A percentile compares a stretch with the other conserved stretches of the same genome.
These are phyloP conservation scores for Fusarium heterosporum DNA, from an alignment of 2,329 filamentous ascomycete species.

Conservation along the genomic window DNA sequence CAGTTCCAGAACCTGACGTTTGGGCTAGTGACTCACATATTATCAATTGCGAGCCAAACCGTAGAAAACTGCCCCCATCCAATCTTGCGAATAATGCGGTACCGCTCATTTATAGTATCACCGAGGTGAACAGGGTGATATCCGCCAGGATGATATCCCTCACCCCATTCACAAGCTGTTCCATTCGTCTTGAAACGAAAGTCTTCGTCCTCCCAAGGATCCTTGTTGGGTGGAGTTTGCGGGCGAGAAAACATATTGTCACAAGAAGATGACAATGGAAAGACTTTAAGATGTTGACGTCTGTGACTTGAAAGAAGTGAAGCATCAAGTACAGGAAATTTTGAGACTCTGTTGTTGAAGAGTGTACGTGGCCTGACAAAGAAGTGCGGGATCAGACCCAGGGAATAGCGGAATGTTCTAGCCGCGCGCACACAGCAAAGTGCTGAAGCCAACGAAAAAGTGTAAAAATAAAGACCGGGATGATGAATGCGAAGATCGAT, in stretches of 20 bases:
- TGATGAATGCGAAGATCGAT: too few species aligned
- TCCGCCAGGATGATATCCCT: background rate
- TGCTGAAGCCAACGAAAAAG: too few species aligned
- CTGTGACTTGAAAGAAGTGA: too few species aligned
- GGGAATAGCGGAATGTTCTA: too few species aligned
- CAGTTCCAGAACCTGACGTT: rapidly evolving
- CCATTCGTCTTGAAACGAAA: background rate
- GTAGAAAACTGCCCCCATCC: background rate
- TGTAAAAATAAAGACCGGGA: too few species aligned
- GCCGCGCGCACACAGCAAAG: too few species aligned
- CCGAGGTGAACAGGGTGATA: background rate
- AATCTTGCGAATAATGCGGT: background rate
- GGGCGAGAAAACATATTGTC: background rate
- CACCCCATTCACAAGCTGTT: background rate
- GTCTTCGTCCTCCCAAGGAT: background rate
- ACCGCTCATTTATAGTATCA: background rate
- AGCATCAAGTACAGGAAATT: too few species aligned
- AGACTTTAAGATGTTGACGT: too few species aligned
- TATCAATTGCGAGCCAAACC: background rate
- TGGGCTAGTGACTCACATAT: background rate
- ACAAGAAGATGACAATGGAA: too few species aligned
- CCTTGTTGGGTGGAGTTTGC: background rate
- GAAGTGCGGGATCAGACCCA: too few species aligned
- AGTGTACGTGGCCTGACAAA: too few species aligned
- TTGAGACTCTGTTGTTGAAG: too few species aligned